Evolutionary conservation across 2,329 filamentous ascomycete species (phyloP).

Genomic region (Leptographium lundbergii): DNA sequence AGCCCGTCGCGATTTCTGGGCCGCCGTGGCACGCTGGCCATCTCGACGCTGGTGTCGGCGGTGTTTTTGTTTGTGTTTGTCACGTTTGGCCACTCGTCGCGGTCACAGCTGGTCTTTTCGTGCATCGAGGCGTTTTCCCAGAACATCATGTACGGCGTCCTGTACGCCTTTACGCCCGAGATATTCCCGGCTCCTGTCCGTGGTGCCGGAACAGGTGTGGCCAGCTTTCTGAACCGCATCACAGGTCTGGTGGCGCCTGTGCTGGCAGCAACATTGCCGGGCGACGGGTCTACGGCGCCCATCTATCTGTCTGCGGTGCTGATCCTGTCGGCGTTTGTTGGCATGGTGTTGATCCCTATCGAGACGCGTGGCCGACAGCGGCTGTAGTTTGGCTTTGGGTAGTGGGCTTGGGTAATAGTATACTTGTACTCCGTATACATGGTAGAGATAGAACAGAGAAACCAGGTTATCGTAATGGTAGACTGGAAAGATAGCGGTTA

Average conservation of each 20-base stretch:
- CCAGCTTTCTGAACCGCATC: slow-evolving; percentile 57
- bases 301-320: slow-evolving; percentile 44
- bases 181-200: slow-evolving; percentile 62
- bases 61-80: slow-evolving; percentile 58
- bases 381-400: slow-evolving; percentile 22
- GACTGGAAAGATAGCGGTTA: no score
- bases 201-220: slow-evolving; percentile 60
- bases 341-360: slow-evolving; percentile 48
- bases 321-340: slow-evolving; percentile 46
- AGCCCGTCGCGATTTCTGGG: slow-evolving; percentile 49
- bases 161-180: slow-evolving; percentile 68
- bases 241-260: slow-evolving; percentile 57
- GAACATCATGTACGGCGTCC: slow-evolving; percentile 65
- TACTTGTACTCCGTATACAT: no score
- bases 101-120: slow-evolving; percentile 50
- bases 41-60: slow-evolving; percentile 54
- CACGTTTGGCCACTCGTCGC: slow-evolving; percentile 40
- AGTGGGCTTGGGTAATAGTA: neutral
- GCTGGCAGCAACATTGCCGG: slow-evolving; percentile 48
- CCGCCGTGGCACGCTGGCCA: slow-evolving; percentile 59
- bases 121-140: slow-evolving; percentile 60
- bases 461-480: no score
- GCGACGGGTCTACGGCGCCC: slow-evolving; percentile 42
- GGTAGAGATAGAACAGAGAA: no score
- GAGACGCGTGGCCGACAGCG: slow-evolving; percentile 49